Evolutionary conservation across 352 stramenopile species (phyloP), one percentile per base, ranked within the genome.

Genomic region (Phytophthora sp.): DNA sequence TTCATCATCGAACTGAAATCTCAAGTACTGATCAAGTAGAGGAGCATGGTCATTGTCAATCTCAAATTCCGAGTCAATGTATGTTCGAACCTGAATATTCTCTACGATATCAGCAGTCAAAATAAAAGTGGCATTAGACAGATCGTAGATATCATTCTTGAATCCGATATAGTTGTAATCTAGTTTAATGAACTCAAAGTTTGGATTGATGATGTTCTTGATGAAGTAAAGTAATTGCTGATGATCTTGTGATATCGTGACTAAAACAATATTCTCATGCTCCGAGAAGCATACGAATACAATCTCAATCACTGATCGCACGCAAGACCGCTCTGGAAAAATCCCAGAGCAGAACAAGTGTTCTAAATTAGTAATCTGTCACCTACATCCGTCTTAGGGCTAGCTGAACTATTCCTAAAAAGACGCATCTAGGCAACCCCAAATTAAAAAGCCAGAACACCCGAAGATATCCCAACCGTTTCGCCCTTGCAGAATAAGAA

Each of bases 151-250:
- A 44, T 18, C 37, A 44, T 44, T 44, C 17, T 27, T 44, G 20
- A 44, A 44, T 12, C 37, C 37, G 37, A 44, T 44, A 27, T 27
- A 44, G 37, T 44, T 27, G 18, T 44, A 44, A 18, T 44, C 20
- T 15, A 44, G n/a, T 44, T 27, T 27, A 27, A 44, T 24, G 37
- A 44, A 44, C 37, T 24, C 17, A 44, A 44, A 44, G 17, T 44
- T 27, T 15, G 37, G 37, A 27, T 44, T 24, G 37, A 44, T 27
- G 5, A 44, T 27, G 20, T 44, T 27, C 37, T 44, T 44, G 20
- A 44, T 44, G 37, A 44, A 44, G 37, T 44, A 27, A 44, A 44
- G 37, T 27, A 44, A 44, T 27, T 44, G 17, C 17, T 27, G 37
- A 44, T 44, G 37, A 44, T 44, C 37, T 24, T 27, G 17, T 27